phyloP scores from a whole-genome alignment of 2,329 filamentous ascomycete species.

The Trichoderma hamatum region DNA sequence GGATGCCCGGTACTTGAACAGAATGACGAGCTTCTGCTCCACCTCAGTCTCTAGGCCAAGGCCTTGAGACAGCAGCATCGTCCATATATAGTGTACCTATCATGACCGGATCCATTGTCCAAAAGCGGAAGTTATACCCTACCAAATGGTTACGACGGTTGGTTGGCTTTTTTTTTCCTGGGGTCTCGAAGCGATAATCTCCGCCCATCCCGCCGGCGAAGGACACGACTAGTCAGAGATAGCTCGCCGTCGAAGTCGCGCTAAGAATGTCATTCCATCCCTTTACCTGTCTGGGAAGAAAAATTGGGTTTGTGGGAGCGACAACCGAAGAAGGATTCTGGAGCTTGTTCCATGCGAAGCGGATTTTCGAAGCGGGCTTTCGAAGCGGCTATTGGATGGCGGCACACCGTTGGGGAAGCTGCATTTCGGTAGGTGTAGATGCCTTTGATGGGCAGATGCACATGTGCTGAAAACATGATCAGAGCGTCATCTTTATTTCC shows the following conservation, averaged over 20 bases:
- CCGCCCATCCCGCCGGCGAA: neutral
- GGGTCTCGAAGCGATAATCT: neutral
- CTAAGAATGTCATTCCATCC: neutral
- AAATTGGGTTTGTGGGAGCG: neutral
- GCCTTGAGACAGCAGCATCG: neutral
- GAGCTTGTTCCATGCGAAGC: neutral
- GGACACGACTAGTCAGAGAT: neutral
- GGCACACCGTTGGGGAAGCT: neutral
- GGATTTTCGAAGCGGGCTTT: neutral
- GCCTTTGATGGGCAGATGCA: neutral
- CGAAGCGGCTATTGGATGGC: neutral
- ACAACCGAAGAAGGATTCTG: neutral
- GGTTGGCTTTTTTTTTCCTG: neutral
- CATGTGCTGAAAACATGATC: no score
- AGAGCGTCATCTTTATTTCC: neutral
- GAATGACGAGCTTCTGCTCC: neutral
- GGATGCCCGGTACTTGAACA: neutral
- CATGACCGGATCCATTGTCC: neutral
- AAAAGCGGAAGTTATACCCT: conserved; percentile 8
- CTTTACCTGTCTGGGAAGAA: neutral
- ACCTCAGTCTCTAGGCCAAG: neutral
- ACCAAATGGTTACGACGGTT: neutral
- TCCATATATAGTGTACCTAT: no score
- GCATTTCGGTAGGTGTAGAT: neutral
- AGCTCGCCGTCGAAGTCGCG: neutral